These are phyloP conservation scores for Phytopythium vexans DNA, from an alignment of 352 stramenopile species.

Conservation along the genomic window DNA sequence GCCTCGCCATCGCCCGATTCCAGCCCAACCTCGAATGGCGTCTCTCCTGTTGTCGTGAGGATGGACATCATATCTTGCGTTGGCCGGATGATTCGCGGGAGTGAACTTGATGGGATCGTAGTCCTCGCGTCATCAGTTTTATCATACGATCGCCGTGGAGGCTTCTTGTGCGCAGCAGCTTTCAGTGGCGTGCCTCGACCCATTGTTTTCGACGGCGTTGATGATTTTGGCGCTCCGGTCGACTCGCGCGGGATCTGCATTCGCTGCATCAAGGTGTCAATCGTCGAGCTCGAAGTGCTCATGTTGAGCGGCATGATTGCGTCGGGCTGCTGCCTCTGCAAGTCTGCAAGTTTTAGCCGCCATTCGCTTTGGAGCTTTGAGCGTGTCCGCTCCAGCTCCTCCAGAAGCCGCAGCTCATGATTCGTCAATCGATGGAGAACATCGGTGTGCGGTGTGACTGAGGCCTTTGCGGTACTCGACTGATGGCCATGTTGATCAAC, in stretches of 20 bases:
- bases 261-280: constrained; percentile 41
- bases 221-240: neutral
- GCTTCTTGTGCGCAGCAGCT: constrained; percentile 46
- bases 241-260: constrained; percentile 20
- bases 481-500: too few relatives aligned
- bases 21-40: constrained; percentile 69
- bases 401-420: constrained; percentile 71
- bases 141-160: neutral
- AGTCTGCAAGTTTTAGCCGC: constrained; percentile 53
- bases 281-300: constrained; percentile 10
- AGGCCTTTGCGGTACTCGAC: constrained; percentile 1
- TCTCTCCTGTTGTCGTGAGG: constrained; percentile 66
- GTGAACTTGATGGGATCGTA: neutral
- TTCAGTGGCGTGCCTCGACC: neutral
- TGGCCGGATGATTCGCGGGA: constrained; percentile 22
- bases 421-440: constrained; percentile 67
- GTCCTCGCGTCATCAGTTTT: too few relatives aligned
- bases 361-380: constrained; percentile 66
- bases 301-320: constrained; percentile 15
- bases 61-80: constrained; percentile 65
- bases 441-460: constrained; percentile 50
- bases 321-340: constrained; percentile 42
- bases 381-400: constrained; percentile 74
- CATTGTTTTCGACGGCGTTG: constrained; percentile 15
- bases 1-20: constrained; percentile 12